Percentiles rank a stretch among this genome's conserved stretches.
phyloP scores from a whole-genome alignment of 2,329 filamentous ascomycete species.

The Xylariales sp. region DNA sequence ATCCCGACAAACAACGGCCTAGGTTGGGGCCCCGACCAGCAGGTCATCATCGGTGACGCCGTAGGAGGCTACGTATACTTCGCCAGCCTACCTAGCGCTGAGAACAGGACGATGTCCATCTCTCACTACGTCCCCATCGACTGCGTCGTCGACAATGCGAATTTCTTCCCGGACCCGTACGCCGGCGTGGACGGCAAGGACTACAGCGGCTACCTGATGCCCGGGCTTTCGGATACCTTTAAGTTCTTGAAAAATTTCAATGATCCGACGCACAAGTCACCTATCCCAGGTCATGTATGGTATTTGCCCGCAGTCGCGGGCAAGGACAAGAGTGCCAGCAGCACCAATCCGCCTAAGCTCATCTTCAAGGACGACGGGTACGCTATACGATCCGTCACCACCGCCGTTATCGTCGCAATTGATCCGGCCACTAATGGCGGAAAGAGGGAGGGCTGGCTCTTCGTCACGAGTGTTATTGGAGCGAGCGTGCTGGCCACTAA shows the following conservation, averaged over 20 bases:
- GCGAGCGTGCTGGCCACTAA: slow-evolving; percentile 62
- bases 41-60: slow-evolving; percentile 59
- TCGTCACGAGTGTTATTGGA: slow-evolving; percentile 66
- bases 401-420: slow-evolving; percentile 64
- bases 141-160: slow-evolving; percentile 66
- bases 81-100: slow-evolving; percentile 44
- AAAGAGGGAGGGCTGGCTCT: slow-evolving; percentile 65
- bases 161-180: slow-evolving; percentile 67
- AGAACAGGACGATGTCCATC: slow-evolving; percentile 54
- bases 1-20: slow-evolving; percentile 69
- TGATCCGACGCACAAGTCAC: slow-evolving; percentile 53
- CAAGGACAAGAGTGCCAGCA: slow-evolving; percentile 41
- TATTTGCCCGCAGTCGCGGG: slow-evolving; percentile 43
- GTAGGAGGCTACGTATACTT: slow-evolving; percentile 61
- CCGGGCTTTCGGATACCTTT: slow-evolving; percentile 58
- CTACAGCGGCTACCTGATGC: slow-evolving; percentile 64
- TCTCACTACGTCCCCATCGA: slow-evolving; percentile 58
- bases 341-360: slow-evolving; percentile 55
- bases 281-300: slow-evolving; percentile 59
- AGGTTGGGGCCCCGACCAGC: slow-evolving; percentile 57
- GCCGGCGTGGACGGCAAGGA: slow-evolving; percentile 54
- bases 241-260: slow-evolving; percentile 51
- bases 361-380: slow-evolving; percentile 69
- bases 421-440: slow-evolving; percentile 58
- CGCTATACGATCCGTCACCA: slow-evolving; percentile 61